Evolutionary conservation across 345 rosid species (phyloP).

Genomic region (Angophora floribunda): DNA sequence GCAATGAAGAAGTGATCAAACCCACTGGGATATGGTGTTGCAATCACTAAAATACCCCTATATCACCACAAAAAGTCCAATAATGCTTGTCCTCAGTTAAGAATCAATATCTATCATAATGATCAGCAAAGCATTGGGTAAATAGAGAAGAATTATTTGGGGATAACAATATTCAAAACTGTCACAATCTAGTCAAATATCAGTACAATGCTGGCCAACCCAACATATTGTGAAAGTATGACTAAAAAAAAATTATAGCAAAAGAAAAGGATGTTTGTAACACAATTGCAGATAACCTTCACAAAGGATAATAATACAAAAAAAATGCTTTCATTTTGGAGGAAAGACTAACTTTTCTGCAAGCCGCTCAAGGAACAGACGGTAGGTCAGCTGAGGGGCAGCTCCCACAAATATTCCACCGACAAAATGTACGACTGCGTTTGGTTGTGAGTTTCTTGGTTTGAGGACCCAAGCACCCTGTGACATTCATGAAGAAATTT

Average conservation of each 20-base stretch:
- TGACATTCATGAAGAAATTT: not conserved
- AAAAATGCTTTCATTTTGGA: not conserved
- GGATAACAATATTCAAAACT: not conserved
- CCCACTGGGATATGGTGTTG: slow-evolving; percentile 96
- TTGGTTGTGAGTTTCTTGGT: slow-evolving; percentile 56
- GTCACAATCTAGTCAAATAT: not conserved
- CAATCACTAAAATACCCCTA: slow-evolving; percentile 92
- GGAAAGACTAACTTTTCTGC: slow-evolving; percentile 59
- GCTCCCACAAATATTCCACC: slow-evolving; percentile 99
- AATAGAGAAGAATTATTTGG: not conserved
- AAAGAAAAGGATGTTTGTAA: not conserved
- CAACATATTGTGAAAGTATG: not conserved
- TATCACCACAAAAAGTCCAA: slow-evolving; percentile 7
- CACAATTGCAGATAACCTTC: not conserved
- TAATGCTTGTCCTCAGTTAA: not conserved
- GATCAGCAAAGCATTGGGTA: not conserved
- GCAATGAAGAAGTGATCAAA: slow-evolving; percentile 90
- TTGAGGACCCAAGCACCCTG: slow-evolving; percentile 98
- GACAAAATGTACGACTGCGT: slow-evolving; percentile 75
- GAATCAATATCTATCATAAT: not conserved
- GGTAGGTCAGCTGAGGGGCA: slow-evolving; percentile 95
- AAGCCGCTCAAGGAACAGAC: slow-evolving; percentile 89
- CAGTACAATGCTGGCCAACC: not conserved
- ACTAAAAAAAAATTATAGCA: not conserved
- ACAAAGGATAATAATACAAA: not conserved